Percentiles rank a stretch among this genome's conserved stretches.
These are phyloP conservation scores for Apiospora rasikravindrae DNA, from an alignment of 2,329 filamentous ascomycete species.

Conservation along the genomic window DNA sequence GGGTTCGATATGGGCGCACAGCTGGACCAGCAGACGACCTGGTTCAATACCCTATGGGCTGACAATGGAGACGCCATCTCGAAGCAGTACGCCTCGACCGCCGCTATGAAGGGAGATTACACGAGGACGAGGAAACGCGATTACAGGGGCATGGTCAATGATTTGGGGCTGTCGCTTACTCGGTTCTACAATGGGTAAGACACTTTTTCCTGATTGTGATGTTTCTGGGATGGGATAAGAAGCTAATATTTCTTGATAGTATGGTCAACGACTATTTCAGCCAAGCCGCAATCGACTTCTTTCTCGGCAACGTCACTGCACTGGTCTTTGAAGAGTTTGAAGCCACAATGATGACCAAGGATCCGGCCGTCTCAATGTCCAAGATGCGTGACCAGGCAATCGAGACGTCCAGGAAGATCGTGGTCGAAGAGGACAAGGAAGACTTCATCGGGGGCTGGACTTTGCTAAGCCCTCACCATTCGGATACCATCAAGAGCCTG, in stretches of 20 bases:
- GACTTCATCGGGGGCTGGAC: constrained; percentile 92
- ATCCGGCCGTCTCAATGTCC: constrained; percentile 85
- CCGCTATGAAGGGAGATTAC: constrained; percentile 95
- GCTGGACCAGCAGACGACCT: constrained; percentile 77
- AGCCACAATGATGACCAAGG: constrained; percentile 87
- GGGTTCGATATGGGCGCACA: constrained; percentile 79
- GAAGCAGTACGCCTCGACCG: constrained; percentile 93
- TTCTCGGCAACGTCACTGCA: constrained; percentile 85
- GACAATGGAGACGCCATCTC: constrained; percentile 97
- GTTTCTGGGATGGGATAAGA: background rate
- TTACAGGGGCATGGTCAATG: constrained; percentile 88
- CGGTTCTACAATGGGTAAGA: constrained; percentile 71
- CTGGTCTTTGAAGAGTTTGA: constrained; percentile 94
- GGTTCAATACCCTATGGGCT: constrained; percentile 97
- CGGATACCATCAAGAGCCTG: constrained; percentile 71
- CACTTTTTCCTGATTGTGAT: background rate
- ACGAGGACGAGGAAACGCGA: constrained; percentile 90
- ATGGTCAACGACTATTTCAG: constrained; percentile 98
- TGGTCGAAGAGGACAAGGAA: constrained; percentile 81
- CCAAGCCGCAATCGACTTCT: constrained; percentile 92
- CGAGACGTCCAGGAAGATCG: constrained; percentile 84
- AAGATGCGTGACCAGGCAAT: constrained; percentile 89
- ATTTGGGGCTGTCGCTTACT: constrained; percentile 86
- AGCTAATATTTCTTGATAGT: constrained; percentile 52
- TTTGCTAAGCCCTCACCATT: constrained; percentile 74